A percentile compares a stretch with the other conserved stretches of the same genome.
Evolutionary conservation across 2,329 filamentous ascomycete genomes (phyloP).

Genomic region (Celoporthe dispersa): DNA sequence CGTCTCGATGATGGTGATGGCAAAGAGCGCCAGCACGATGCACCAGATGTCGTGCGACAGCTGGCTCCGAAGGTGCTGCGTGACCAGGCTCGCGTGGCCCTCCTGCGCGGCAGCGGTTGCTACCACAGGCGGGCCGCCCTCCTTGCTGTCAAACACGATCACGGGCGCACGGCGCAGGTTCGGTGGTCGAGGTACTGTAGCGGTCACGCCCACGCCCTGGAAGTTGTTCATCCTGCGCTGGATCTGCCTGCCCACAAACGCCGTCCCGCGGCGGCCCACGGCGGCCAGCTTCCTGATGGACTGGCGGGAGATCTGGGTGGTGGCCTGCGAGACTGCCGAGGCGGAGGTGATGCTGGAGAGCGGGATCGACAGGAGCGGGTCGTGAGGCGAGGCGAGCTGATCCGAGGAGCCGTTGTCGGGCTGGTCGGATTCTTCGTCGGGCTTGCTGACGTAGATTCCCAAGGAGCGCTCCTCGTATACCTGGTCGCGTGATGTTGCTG

Average conservation of each 20-base stretch:
- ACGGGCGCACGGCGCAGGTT: conserved; percentile 21
- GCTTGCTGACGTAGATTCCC: conserved; percentile 45
- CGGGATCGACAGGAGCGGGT: conserved; percentile 7
- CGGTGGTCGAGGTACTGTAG: conserved; percentile 24
- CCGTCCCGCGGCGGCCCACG: conserved; percentile 32
- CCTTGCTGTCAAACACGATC: conserved; percentile 24
- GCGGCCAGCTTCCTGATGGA: conserved; percentile 29
- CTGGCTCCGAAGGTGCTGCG: conserved; percentile 64
- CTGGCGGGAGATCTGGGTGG: conserved; percentile 14
- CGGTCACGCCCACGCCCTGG: conserved; percentile 33
- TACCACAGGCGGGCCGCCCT: not conserved
- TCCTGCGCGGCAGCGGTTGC: conserved; percentile 22
- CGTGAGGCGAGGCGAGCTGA: conserved; percentile 11
- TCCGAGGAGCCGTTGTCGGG: conserved; percentile 10
- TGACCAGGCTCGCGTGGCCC: conserved; percentile 31
- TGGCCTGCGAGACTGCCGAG: conserved; percentile 25
- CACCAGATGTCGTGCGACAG: conserved; percentile 71
- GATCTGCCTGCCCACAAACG: conserved; percentile 39
- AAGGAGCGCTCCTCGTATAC: conserved; percentile 62
- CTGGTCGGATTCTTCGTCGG: conserved; percentile 8
- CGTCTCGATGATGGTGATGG: conserved; percentile 65
- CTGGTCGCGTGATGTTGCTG: not conserved
- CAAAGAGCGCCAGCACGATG: conserved; percentile 62
- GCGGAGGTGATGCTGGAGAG: conserved; percentile 9
- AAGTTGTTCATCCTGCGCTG: conserved; percentile 34